Base-by-base conservation (phyloP, 805 yeast species). In the Starmerella scarabaei region DNA sequence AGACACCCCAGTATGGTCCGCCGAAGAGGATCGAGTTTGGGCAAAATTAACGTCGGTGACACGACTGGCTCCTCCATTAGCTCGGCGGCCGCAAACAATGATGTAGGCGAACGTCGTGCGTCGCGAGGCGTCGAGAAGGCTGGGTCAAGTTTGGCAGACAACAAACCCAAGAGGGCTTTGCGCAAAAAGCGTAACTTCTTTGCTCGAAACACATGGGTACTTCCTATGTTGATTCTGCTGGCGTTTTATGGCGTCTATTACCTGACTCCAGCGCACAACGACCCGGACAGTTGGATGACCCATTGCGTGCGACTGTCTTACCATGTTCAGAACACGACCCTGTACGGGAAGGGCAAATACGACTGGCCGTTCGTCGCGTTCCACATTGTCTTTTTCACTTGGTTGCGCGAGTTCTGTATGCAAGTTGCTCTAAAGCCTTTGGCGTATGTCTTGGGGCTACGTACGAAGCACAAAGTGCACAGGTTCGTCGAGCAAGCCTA, bases 401-500 rank as follows among this genome's bases (percentile, higher is more conserved):
- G 88, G 57, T 66, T 74, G 49, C 74, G 99, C 53, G 98, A 91
- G 61, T 88, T 91, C 56, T 55, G 75, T 49, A 85, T 91, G 97
- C 86, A 85, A 58, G 66, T 72, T 26, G 53, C 84, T 1, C 71
- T 91, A 43, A 68, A 68, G 51, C 97, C 97, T 6, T 45, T 82
- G 27, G 88, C 95, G 2, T 30, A 24, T 8, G 41, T 44, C 27
- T 64, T 59, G 32, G 83, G 83, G 1, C 54, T 83, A 29, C 64
- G 49, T 30, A 63, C 62, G 40, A 69, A 67, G 43, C 62, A 65
- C 41, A 86, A 82, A 59, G 59, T 74, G 32, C 73, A 71, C 45
- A 72, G 99, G 59, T 85, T 88, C 61, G 75, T 83, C 77, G 99
- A 91, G 61, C 99, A 91, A 65, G 70, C 85, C 6, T 91, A 88